Base-by-base conservation (phyloP, 2,329 filamentous ascomycete species). In the Madurella fahalii region DNA sequence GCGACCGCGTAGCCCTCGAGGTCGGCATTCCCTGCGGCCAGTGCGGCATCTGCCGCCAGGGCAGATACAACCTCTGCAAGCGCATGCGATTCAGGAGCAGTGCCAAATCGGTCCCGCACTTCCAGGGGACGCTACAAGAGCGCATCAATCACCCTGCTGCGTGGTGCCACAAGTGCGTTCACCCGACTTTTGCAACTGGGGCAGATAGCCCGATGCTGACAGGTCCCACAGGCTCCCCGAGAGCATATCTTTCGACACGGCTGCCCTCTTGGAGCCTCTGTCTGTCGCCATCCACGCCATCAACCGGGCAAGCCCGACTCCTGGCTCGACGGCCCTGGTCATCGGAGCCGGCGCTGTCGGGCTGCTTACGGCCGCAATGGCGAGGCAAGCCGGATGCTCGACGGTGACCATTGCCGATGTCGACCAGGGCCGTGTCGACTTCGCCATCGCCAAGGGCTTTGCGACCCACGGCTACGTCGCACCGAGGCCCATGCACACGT, bases 331-430 rank as follows among this genome's bases (percentile, higher is more conserved):
- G 2, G 79, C 80, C 4, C 69, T 86, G n/a, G 78, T 87, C 30
- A 77, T 85, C n/a, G 84, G 84, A 15, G 82, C 83, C 11, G 84
- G 83, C 15, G 80, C 84, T 1, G 78, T 87, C 31, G 84, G 84
- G 1, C 71, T 86, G 2, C 71, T 86, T 43, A 84, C 81, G 12
- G 82, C 83, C 4, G 81, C 81, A 17, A 84, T 85, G 74, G 82
- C 83, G 4, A 72, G 79, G 30, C 78, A 82, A 62, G 79, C 81
- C 11, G 83, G 82, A 25, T 84, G 82, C 57, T 76, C 76, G 1
- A 72, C 76, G 34, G 77, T 87, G 20, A 82, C 80, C 3, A 82
- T 84, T 41, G 77, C 80, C 13, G 84, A 87, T 61, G 71, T 86
- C 11, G 80, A 84, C 56, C 73, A 74, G 37, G 78, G 80, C 2